Evolutionary conservation across 1,284 basidiomycete species (phyloP), one percentile per base, ranked within the genome.

Genomic region (Microbotryum silenes-acaulis): DNA sequence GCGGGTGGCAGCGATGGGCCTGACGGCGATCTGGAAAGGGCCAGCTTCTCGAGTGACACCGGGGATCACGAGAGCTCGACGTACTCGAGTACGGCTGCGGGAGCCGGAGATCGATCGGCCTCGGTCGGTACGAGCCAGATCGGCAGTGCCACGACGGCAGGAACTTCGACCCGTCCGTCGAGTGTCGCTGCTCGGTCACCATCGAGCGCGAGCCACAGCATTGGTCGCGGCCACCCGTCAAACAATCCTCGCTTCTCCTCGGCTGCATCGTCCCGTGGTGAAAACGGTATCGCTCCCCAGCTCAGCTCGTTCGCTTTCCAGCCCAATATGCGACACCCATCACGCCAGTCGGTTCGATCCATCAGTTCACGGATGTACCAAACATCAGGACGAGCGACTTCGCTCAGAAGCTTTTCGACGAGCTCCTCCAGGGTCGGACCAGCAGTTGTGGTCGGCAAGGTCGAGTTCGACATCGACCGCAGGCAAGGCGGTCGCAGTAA

Each of bases 391-490:
- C 54, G 44, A 12, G 16, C 46, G 18, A 49, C 33, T 14, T 60
- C 59, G 6, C 56, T 54, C 59, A 57, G 62, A 29, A 51, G 44
- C 23, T 59, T 56, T 59, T 46, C 59, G 10, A 21, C 61, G 56
- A 0, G 16, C 47, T 8, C 56, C 56, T 12, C 56, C 62, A 0
- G 56, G 25, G 2, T 67, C 58, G 54, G 65, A 63, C 55, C 64
- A 7, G 59, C 70, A 5, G 69, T 72, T 16, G 84, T 91, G 62
- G 80, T 91, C 33, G 89, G 89, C 56, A 91, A 89, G 76, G 82
- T 91, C 21, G 89, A 91, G 74, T 91, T 91, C 69, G 88, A 91
- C 71, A 86, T 91, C 68, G 88, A 91, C 73, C 79, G 78, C 51
- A 78, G 80, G 55, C 84, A 80, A 68, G 63, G 65, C 4, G 65